Evolutionary conservation across 2,329 filamentous ascomycete genomes (phyloP), one percentile per base, ranked within the genome.

Genomic region (Apiospora kogelbergensis): DNA sequence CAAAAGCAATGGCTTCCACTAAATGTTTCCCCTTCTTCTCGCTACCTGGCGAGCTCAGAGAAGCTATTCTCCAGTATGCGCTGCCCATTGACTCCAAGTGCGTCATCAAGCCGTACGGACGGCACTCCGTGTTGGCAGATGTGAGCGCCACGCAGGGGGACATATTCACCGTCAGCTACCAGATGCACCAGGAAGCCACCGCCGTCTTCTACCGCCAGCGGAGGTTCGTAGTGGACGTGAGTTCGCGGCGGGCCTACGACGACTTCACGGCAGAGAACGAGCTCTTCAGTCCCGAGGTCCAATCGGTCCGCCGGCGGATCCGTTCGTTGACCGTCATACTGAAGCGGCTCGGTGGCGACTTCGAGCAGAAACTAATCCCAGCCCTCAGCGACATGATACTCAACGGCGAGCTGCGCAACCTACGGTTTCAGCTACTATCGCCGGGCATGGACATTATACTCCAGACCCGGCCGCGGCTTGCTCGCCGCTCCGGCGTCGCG

Each of bases 111-210:
- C 30, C 65, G 1, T 37, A 46, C 44, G 42, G 40, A 17, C 40
- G 22, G 40, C 42, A 66, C 15, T 26, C n/a, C 9, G 15, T 66
- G 20, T 30, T 46, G 7, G 44, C 22, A 9, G 42, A 44, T 6
- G 9, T 15, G n/a, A 26, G 42, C 30, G 26, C 42, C 24, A 17
- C 15, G 11, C n/a, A 73, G 33, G 42, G 63, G 10, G 69, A 70
- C 4, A 63, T 78, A n/a, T 76, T 78, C 68, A 71, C 75, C 24
- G 76, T 77, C 68, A 76, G 70, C 66, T 67, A 73, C 22, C 77
- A 78, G 71, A 77, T 78, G 74, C 77, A 78, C 60, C 75, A 76
- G 48, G 77, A 78, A 65, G 76, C 76, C 33, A 77, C 76, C 2
- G 74, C 74, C 45, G 72, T 78, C 7, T 77, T 78, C 70, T 78